A percentile compares a stretch with the other conserved stretches of the same genome.
Evolutionary conservation across 495 filamentous ascomycete species (phyloP).

Genomic region (Bacidia gigantensis): DNA sequence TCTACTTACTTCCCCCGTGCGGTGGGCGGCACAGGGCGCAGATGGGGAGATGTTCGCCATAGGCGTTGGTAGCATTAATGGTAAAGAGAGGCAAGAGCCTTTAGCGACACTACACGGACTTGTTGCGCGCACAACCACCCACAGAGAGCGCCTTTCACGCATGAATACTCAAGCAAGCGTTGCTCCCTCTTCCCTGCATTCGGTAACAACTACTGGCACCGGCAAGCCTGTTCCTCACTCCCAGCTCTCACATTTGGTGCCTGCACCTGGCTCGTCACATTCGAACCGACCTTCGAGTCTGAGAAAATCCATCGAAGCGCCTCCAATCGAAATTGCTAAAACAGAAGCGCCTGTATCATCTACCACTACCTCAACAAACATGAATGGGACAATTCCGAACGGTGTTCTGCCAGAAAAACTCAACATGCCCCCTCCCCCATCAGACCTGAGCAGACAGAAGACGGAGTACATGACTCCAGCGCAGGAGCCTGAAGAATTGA

Average conservation of each 20-base stretch:
- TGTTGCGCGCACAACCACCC: slow-evolving; percentile 9
- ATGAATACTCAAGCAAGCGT: background rate
- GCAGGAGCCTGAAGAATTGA: slow-evolving; percentile 10
- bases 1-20: slow-evolving; percentile 10
- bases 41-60: slow-evolving; percentile 13
- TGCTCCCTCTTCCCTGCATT: background rate
- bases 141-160: background rate
- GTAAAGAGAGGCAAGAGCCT: slow-evolving; percentile 9
- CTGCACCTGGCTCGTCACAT: background rate
- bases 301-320: too few relatives aligned
- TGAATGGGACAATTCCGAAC: slow-evolving; percentile 3
- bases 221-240: background rate
- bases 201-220: background rate
- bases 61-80: slow-evolving; percentile 12
- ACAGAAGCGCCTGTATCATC: background rate
- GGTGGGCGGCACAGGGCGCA: slow-evolving; percentile 12
- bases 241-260: background rate
- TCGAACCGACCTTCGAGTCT: background rate
- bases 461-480: slow-evolving; percentile 14
- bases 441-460: slow-evolving; percentile 4
- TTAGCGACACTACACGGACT: slow-evolving; percentile 13
- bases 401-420: slow-evolving; percentile 7
- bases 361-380: background rate
- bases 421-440: slow-evolving; percentile 6
- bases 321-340: background rate